Base-by-base conservation (phyloP, 768 basidiomycete genomes). In the Rickenella mellea region DNA sequence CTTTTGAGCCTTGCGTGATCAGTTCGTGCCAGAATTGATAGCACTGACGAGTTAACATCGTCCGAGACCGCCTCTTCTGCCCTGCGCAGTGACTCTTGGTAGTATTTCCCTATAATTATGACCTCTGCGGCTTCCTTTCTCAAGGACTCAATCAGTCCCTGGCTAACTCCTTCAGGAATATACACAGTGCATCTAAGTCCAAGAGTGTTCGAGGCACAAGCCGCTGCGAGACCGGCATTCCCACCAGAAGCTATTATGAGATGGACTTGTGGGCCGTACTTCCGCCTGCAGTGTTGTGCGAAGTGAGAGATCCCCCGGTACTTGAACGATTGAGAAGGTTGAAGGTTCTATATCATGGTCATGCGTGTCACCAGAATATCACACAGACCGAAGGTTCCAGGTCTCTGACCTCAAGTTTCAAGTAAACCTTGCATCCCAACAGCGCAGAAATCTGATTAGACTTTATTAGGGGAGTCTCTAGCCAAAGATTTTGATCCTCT, bases 191-290 rank as follows among this genome's bases (percentile, higher is more conserved):
- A 86, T 52, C 56, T 64, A 31, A 84, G 62, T 5, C 61, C 60
- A 19, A 85, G 65, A 15, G 53, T 60, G 22, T 69, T 63, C 7
- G 83, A 74, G 17, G 77, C 78, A 47, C 73, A 71, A 12, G 83
- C 83, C 0, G 74, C 72, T 10, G 83, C 85, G 11, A 85, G 62
- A 1, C 78, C 84, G n/a, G 82, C 86, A 53, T 88, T 87, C n/a
- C 85, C 85, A 4, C 80, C 73, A 0, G 85, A 88, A 0, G 85
- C 83, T 39, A 79, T 74, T 31, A 86, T 63, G 31, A 79, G 62
- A 55, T 84, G 85, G 5, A 78, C 64, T 22, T 56, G 53, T 10
- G 68, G 55, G 0, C 85, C 84, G 40, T 73, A 65, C 15, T 55
- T 60, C 44, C 68, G 62, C 41, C 68, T 67, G 15, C 71, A 72